Evolutionary conservation across 78 protist genomes (phyloP).

Genomic region (Planoprotostelium fungivorum): DNA sequence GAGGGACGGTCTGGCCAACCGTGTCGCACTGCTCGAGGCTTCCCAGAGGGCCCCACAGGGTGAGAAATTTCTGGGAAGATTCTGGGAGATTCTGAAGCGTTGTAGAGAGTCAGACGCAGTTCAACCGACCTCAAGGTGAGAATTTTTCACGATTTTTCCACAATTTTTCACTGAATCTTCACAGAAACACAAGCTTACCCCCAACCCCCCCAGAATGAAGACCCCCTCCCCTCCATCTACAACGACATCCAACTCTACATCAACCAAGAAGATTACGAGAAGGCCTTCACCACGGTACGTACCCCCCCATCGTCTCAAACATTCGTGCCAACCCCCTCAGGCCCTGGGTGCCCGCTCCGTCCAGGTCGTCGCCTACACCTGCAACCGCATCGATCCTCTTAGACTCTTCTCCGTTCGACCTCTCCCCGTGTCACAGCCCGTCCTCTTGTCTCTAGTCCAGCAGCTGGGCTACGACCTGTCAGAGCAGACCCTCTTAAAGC

Average conservation of each 20-base stretch:
- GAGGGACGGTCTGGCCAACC: not conserved
- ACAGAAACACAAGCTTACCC: not conserved
- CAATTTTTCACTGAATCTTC: not conserved
- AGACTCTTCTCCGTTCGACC: not conserved
- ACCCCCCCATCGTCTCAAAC: not conserved
- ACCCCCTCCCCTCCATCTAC: not conserved
- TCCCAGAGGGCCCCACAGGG: too few species aligned
- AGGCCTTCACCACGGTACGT: not conserved
- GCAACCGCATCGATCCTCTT: not conserved
- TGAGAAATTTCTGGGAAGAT: too few species aligned
- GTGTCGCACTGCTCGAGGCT: too few species aligned
- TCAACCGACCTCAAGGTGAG: too few species aligned
- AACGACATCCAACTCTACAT: not conserved
- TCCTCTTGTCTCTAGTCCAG: not conserved
- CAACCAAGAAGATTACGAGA: not conserved
- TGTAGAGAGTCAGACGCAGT: too few species aligned
- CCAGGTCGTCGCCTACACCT: not conserved
- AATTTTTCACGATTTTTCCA: not conserved
- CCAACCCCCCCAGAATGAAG: not conserved
- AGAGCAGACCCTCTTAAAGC: not conserved
- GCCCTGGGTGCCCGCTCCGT: not conserved
- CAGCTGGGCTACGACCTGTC: not conserved
- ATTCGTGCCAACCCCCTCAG: not conserved
- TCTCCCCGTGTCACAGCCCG: not conserved
- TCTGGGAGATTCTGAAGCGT: too few species aligned